Percentiles rank a stretch among this genome's conserved stretches.
Evolutionary conservation across 371 early-diverging fungal species (phyloP).

Genomic region (Enteropsectra breve): DNA sequence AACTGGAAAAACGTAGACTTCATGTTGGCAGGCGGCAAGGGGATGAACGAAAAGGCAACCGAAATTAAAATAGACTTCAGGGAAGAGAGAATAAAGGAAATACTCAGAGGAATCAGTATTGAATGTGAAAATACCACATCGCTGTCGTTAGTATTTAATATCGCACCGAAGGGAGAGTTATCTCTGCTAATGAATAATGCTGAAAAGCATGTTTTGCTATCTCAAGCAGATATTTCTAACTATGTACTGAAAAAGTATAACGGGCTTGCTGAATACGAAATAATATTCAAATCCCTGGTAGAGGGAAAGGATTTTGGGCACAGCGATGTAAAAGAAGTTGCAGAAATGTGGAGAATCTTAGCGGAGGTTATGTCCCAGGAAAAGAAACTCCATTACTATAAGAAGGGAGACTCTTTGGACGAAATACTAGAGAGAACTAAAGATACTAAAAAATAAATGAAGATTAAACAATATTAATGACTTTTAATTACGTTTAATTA

Average conservation of each 20-base stretch:
- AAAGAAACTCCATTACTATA: slow-evolving; percentile 31
- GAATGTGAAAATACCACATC: not conserved
- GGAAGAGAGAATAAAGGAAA: slow-evolving; percentile 5
- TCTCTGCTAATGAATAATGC: slow-evolving; percentile 20
- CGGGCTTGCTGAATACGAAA: slow-evolving; percentile 37
- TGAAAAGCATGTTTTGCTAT: slow-evolving; percentile 6
- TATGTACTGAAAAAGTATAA: slow-evolving; percentile 20
- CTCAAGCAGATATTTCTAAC: not conserved
- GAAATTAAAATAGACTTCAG: slow-evolving; percentile 36
- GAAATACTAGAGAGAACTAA: not conserved
- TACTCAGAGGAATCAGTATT: not conserved
- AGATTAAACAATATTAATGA: not conserved
- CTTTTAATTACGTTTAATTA: not conserved
- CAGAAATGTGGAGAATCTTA: slow-evolving; percentile 47
- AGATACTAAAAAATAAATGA: not conserved
- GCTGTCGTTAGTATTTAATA: slow-evolving; percentile 21
- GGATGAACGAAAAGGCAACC: slow-evolving; percentile 49
- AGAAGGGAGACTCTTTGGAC: not conserved
- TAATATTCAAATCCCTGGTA: slow-evolving; percentile 45
- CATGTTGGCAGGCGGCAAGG: slow-evolving; percentile 53
- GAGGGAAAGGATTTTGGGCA: slow-evolving; percentile 16
- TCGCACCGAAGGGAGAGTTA: slow-evolving; percentile 29
- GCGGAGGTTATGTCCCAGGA: slow-evolving; percentile 12
- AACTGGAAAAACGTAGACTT: slow-evolving; percentile 46
- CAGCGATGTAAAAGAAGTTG: slow-evolving; percentile 32